phyloP scores from a whole-genome alignment of 768 basidiomycete species.

The Podaxis carcinomalis region DNA sequence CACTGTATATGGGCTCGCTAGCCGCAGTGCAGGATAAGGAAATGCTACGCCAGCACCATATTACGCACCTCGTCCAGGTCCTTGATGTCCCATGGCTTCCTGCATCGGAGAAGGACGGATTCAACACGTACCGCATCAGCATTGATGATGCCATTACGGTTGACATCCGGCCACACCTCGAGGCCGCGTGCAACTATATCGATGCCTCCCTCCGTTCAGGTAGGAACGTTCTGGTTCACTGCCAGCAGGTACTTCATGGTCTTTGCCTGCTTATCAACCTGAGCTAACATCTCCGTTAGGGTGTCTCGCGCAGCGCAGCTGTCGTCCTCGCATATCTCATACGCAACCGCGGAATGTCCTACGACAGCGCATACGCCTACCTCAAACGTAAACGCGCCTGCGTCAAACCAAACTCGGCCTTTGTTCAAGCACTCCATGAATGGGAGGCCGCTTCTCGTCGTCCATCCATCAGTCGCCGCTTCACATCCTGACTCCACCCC shows the following conservation, averaged over 20 bases:
- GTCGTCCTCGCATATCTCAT: constrained; percentile 83
- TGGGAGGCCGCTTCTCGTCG: constrained; percentile 41
- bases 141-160: constrained; percentile 59
- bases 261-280: not conserved
- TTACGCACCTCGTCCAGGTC: constrained; percentile 62
- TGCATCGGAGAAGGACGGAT: constrained; percentile 40
- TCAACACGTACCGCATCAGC: constrained; percentile 59
- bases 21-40: constrained; percentile 54
- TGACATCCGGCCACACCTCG: constrained; percentile 66
- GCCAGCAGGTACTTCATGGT: constrained; percentile 61
- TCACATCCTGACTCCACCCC: constrained; percentile 16
- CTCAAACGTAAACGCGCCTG: constrained; percentile 66
- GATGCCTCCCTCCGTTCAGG: constrained; percentile 56
- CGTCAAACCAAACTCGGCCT: constrained; percentile 75
- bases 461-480: constrained; percentile 16
- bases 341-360: constrained; percentile 67
- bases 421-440: constrained; percentile 53
- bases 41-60: constrained; percentile 43
- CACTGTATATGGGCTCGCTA: constrained; percentile 68
- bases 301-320: constrained; percentile 72
- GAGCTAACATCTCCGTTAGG: constrained; percentile 33
- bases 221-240: constrained; percentile 70
- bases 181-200: constrained; percentile 64
- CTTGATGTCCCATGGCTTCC: constrained; percentile 66
- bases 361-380: constrained; percentile 57